Evolutionary conservation across 495 filamentous ascomycete species (phyloP), one percentile per base, ranked within the genome.

Genomic region (Penicillium lividum): DNA sequence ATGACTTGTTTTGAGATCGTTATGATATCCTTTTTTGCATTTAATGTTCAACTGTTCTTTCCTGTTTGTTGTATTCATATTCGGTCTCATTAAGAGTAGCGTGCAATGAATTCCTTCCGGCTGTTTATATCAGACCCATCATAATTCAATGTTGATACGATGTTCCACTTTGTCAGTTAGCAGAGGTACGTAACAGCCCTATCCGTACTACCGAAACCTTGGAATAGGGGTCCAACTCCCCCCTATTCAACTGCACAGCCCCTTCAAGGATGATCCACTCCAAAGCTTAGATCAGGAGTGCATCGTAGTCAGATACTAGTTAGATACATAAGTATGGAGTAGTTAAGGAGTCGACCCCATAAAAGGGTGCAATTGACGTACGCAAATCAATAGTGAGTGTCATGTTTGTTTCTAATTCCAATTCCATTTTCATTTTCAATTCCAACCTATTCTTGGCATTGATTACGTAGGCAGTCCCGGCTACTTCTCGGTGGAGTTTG

Each of bases 11-110:
- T 57, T 40, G 30, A n/a, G 34, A 44, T 57, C 25, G 13, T 59
- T 53, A 53, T 66, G 60, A 66, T 63, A 60, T 60, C 63, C 60
- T 64, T 57, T 30, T 56, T 4, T 53, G 49, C 40, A 31, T 54
- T 15, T 8, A 13, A 25, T 29, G 25, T 5, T 46, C 18, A 15
- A 4, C 45, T 53, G 16, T 33, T 33, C 43, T 25, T 48, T 44
- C 9, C 3, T 13, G 43, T 22, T 46, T 22, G 7, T 27, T 46
- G 2, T 46, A 6, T 46, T 22, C 9, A 10, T 46, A 27, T 46
- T 27, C 15, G 27, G 28, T 31, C 46, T 49, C 11, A 13, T 40
- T 40, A 5, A 5, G 13, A 40, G 15, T 40, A 40, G 38, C 38
- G 38, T 40, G 15, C 5, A 40, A 40, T 40, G 38, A 40, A 36